Evolutionary conservation across 2,329 filamentous ascomycete genomes (phyloP), one percentile per base, ranked within the genome.

Genomic region (Aspergillus viridinutans): DNA sequence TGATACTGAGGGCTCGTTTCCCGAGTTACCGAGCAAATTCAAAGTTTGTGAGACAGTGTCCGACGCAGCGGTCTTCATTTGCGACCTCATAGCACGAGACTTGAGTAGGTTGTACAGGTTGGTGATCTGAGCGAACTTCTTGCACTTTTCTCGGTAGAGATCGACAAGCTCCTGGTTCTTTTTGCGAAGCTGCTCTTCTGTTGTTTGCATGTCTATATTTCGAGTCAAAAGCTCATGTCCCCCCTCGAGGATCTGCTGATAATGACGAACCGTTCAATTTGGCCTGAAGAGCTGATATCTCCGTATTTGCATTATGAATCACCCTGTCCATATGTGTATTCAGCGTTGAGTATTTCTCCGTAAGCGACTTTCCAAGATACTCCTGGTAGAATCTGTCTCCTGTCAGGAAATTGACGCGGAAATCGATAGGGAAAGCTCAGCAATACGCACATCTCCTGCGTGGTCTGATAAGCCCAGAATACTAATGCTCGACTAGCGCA

Each of bases 401-500:
- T 32, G 48, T 58, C 67, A 65, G 38, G 28, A 50, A 20, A 48
- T 4, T n/a, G 14, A 4, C 7, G 14, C 32, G 17, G 32, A 35
- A 35, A 6, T 7, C 14, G 5, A 7, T 10, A n/a, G 12, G n/a
- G 9, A 29, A 43, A 10, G 21, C n/a, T 29, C 4, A n/a, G 8
- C 12, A 29, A 40, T 2, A 71, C 80, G 61, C 67, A 91, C 89
- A 95, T 89, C 73, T 96, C 90, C 66, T 94, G 90, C 2, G 86
- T 86, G 21, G 87, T 86, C 70, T 96, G 92, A 66, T 96, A 96
- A 29, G 85, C 87, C 88, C 91, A 96, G 69, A 96, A 96, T 32
- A 83, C 85, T 61, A 96, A 74, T 1, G 88, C 91, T 63, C 90
- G 83, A 4, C 88, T 86, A 23, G 90, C 89, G 72, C 91, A 95